A percentile compares a stretch with the other conserved stretches of the same genome.
Conservation (phyloP, 225 moss, liverwort and hornwort species). For the Takakia lepidozioides region DNA sequence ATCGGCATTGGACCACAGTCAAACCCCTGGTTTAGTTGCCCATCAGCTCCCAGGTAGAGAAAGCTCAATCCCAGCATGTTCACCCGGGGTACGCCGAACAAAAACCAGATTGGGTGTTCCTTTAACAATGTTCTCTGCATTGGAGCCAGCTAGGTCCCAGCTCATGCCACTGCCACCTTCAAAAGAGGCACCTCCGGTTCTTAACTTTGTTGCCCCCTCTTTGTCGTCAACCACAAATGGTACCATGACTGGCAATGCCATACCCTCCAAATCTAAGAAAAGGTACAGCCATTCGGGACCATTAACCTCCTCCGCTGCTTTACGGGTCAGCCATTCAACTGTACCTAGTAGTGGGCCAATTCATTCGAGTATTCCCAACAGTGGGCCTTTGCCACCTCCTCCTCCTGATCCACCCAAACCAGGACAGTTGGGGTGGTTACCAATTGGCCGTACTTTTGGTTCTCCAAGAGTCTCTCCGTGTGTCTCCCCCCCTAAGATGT, state of each 20-base stretch:
- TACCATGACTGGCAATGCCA: too few relatives aligned
- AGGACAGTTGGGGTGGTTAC: conserved; percentile 37
- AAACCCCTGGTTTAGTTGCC: background rate
- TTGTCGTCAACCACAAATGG: conserved; percentile 55
- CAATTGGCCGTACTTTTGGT: conserved; percentile 25
- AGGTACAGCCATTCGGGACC: conserved; percentile 73
- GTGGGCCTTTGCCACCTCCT: conserved; percentile 12
- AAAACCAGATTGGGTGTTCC: conserved; percentile 25
- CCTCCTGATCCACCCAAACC: conserved; percentile 22
- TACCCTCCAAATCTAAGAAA: conserved; percentile 23
- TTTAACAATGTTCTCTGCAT: conserved; percentile 17
- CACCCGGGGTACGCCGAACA: conserved; percentile 5
- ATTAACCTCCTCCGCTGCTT: conserved; percentile 35
- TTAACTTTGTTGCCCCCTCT: conserved; percentile 43
- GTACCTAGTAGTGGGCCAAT: conserved; percentile 16
- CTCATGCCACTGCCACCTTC: conserved; percentile 27
- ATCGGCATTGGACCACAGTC: conserved; percentile 13
- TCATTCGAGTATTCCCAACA: conserved; percentile 14
- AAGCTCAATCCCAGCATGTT: conserved; percentile 6
- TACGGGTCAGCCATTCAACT: conserved; percentile 22
- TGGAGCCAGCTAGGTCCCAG: conserved; percentile 11
- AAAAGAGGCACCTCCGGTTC: conserved; percentile 18
- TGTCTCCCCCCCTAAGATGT: conserved; percentile 45
- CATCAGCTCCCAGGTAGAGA: conserved; percentile 6
- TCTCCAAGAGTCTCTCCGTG: conserved; percentile 48